Conservation (phyloP, 2,329 filamentous ascomycete genomes). For the Waltergamsia citrina region DNA sequence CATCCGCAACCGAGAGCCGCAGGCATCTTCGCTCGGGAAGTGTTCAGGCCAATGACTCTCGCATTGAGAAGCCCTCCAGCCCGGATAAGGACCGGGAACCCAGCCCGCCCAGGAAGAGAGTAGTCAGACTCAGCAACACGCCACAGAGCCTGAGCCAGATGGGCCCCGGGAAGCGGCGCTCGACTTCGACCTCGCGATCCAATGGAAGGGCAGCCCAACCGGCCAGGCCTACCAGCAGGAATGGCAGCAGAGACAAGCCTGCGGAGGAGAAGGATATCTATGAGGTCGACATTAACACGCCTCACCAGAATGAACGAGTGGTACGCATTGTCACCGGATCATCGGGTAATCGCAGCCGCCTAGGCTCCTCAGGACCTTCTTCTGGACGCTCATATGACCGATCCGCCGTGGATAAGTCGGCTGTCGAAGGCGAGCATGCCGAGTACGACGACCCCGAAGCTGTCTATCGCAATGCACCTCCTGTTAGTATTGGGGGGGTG, state of each 20-base stretch:
- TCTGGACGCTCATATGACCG: conserved; percentile 25
- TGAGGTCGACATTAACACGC: conserved; percentile 40
- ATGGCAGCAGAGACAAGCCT: conserved; percentile 29
- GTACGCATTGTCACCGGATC: conserved; percentile 46
- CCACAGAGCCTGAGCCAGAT: conserved; percentile 32
- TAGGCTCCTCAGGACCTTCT: conserved; percentile 24
- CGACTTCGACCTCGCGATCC: conserved; percentile 36
- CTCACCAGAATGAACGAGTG: conserved; percentile 38
- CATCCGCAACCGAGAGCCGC: conserved; percentile 31
- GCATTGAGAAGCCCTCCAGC: conserved; percentile 28
- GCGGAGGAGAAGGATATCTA: conserved; percentile 30
- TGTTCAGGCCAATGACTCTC: conserved; percentile 24
- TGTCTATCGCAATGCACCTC: conserved; percentile 33
- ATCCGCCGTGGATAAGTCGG: conserved; percentile 21
- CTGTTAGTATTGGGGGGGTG: conserved; percentile 13
- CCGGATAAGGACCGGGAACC: conserved; percentile 36
- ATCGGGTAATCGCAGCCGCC: conserved; percentile 28
- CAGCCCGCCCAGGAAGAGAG: conserved; percentile 45
- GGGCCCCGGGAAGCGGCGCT: conserved; percentile 33
- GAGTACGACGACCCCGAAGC: conserved; percentile 33
- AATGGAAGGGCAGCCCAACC: conserved; percentile 11
- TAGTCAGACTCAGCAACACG: conserved; percentile 46
- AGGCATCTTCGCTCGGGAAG: conserved; percentile 39
- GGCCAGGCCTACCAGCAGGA: conserved; percentile 23
- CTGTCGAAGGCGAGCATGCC: conserved; percentile 25